Percentiles rank a stretch among this genome's conserved stretches.
Evolutionary conservation across 768 basidiomycete species (phyloP).

Genomic region (Hydnomerulius pinastri): DNA sequence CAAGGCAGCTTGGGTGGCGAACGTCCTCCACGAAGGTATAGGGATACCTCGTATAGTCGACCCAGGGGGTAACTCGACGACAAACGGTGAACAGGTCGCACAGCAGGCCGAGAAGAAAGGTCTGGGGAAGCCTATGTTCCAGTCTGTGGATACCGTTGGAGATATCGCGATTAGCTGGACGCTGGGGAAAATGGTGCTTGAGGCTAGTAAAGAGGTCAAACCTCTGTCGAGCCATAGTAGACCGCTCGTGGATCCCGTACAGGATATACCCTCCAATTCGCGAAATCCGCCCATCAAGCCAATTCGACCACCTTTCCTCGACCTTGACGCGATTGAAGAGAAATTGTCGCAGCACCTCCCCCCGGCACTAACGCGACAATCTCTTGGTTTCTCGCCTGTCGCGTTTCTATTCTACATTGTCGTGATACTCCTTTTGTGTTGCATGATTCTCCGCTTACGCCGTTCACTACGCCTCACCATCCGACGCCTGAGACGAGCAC

Average conservation of each 20-base stretch:
- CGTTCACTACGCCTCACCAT: slow-evolving; percentile 48
- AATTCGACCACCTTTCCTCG: slow-evolving; percentile 63
- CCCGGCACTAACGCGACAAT: slow-evolving; percentile 55
- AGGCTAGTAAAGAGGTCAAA: slow-evolving; percentile 87
- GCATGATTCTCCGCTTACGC: slow-evolving; percentile 58
- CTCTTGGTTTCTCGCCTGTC: slow-evolving; percentile 74
- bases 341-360: slow-evolving; percentile 68
- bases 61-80: slow-evolving; percentile 74
- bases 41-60: slow-evolving; percentile 93
- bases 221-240: slow-evolving; percentile 44
- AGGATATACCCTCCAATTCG: slow-evolving; percentile 56
- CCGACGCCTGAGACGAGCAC: slow-evolving; percentile 46
- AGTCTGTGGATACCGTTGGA: slow-evolving; percentile 88
- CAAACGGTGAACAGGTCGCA: slow-evolving; percentile 68
- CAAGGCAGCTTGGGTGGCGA: slow-evolving; percentile 98
- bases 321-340: slow-evolving; percentile 63
- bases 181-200: slow-evolving; percentile 97
- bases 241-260: slow-evolving; percentile 75
- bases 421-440: slow-evolving; percentile 42
- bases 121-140: slow-evolving; percentile 82
- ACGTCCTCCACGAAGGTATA: slow-evolving; percentile 94
- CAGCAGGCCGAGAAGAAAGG: slow-evolving; percentile 82
- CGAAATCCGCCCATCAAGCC: slow-evolving; percentile 55
- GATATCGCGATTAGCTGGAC: slow-evolving; percentile 98
- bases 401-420: slow-evolving; percentile 58